A percentile compares a stretch with the other conserved stretches of the same genome.
Conservation (phyloP, 441 rosid genomes). For the Dalechampia spathulata region DNA sequence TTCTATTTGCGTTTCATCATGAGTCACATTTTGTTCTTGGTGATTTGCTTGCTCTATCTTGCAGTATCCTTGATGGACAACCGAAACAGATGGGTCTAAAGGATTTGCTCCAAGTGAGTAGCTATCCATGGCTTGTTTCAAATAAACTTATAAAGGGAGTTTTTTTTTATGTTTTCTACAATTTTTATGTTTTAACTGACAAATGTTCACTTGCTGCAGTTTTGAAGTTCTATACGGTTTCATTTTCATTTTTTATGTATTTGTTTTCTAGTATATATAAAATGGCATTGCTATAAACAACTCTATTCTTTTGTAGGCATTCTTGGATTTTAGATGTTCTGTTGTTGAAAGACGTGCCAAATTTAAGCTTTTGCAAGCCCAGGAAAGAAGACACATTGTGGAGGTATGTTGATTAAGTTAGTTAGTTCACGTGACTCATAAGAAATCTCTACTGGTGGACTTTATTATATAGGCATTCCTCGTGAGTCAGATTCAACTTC, state of each 20-base stretch:
- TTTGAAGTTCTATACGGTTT: neutral
- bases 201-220: neutral
- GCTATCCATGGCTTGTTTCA: constrained; percentile 1
- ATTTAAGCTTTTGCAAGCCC: constrained; percentile 84
- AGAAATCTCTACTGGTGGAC: too few relatives aligned
- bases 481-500: neutral
- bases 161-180: neutral
- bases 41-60: constrained; percentile 9
- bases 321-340: constrained; percentile 88
- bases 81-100: constrained; percentile 89
- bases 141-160: neutral
- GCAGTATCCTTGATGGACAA: constrained; percentile 79
- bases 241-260: neutral
- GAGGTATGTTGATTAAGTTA: constrained; percentile 45
- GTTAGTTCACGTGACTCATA: too few relatives aligned
- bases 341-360: constrained; percentile 84
- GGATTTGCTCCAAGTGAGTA: constrained; percentile 81
- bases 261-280: neutral
- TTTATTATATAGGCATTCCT: neutral
- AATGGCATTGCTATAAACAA: neutral
- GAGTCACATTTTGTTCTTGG: neutral
- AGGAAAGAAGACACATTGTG: constrained; percentile 76
- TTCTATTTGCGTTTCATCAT: neutral
- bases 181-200: neutral
- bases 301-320: constrained; percentile 43